Percentiles rank a stretch among this genome's conserved stretches.
Evolutionary conservation across 2,329 filamentous ascomycete species (phyloP).

Genomic region (Colletotrichum kahawae): DNA sequence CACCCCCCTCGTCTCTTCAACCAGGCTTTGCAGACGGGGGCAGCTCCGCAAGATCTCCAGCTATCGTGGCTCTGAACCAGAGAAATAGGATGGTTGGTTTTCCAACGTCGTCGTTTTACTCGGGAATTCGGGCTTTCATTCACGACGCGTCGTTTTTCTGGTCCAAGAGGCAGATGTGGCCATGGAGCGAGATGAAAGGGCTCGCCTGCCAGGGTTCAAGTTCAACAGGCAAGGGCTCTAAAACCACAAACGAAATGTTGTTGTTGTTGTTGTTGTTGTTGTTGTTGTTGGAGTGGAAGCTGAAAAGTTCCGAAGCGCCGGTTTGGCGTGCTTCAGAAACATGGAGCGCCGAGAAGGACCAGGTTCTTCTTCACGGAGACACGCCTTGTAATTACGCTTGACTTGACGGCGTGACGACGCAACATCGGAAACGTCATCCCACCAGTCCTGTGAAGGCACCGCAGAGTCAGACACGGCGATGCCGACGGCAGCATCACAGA

Average conservation of each 20-base stretch:
- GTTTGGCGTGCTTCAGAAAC: background rate
- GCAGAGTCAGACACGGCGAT: background rate
- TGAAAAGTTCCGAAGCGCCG: background rate
- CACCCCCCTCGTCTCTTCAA: background rate
- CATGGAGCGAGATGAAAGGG: background rate
- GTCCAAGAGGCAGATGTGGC: background rate
- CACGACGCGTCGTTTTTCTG: background rate
- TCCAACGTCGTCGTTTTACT: background rate
- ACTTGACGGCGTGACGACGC: background rate
- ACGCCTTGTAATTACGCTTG: background rate
- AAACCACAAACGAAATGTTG: background rate
- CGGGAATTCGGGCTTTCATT: background rate
- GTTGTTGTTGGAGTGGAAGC: background rate
- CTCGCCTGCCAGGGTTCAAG: background rate
- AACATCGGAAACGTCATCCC: background rate
- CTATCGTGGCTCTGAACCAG: background rate
- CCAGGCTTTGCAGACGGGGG: background rate
- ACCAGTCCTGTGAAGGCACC: background rate
- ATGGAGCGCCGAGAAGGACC: background rate
- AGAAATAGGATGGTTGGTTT: background rate
- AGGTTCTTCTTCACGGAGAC: background rate
- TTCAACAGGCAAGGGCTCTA: background rate
- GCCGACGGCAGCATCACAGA: background rate
- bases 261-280: background rate
- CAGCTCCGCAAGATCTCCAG: background rate